phyloP scores from a whole-genome alignment of 805 yeast genomes.

The Candida pseudofarinosa region DNA sequence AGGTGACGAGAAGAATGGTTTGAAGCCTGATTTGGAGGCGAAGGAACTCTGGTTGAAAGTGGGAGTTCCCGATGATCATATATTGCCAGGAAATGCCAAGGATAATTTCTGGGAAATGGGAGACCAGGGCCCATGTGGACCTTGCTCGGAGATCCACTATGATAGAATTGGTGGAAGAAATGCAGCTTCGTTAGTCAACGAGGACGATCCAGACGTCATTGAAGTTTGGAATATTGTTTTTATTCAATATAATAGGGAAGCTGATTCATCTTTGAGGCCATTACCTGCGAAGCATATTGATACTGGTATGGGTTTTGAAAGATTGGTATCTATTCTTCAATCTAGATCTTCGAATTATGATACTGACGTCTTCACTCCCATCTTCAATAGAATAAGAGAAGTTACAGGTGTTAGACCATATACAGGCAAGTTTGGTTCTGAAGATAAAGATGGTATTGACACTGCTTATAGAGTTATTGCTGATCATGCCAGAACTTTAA shows the following conservation, averaged over 20 bases:
- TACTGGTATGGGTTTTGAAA: conserved; percentile 98
- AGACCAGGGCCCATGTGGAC: conserved; percentile 99
- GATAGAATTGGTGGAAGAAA: conserved; percentile 99
- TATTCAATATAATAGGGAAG: conserved; percentile 93
- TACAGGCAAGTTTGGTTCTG: conserved; percentile 88
- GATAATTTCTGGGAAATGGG: conserved; percentile 99
- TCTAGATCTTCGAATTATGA: conserved; percentile 91
- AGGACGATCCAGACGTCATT: conserved; percentile 96
- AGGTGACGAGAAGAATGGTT: conserved; percentile 78
- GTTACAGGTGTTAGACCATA: conserved; percentile 91
- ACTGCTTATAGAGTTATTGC: conserved; percentile 98
- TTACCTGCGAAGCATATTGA: conserved; percentile 95
- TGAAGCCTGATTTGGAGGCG: conserved; percentile 93
- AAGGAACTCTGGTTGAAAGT: conserved; percentile 78
- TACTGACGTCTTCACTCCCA: conserved; percentile 92
- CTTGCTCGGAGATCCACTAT: conserved; percentile 96
- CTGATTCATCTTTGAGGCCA: conserved; percentile 71
- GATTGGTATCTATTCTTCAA: conserved; percentile 92
- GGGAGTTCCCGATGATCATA: conserved; percentile 90
- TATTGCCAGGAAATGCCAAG: conserved; percentile 81
- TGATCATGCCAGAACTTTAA: conserved; percentile 95
- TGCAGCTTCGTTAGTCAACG: conserved; percentile 84
- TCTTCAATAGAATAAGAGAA: conserved; percentile 82
- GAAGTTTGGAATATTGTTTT: conserved; percentile 98
- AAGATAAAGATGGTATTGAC: conserved; percentile 91